Percentiles rank a stretch among this genome's conserved stretches.
Evolutionary conservation across 352 stramenopile species (phyloP).

Genomic region (Phytophthora capsici): DNA sequence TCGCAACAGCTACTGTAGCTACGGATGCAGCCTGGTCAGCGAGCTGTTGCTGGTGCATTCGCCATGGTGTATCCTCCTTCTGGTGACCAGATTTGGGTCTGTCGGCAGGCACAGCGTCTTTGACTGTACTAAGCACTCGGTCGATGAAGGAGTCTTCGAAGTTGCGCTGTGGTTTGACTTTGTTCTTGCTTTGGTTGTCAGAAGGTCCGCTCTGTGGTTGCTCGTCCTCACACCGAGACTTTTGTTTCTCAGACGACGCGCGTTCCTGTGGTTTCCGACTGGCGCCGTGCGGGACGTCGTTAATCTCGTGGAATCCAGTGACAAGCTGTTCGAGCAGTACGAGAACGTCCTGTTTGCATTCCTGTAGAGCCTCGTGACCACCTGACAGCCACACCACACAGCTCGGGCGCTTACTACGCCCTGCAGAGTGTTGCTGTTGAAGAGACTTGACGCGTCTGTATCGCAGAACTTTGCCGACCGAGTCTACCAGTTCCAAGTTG

Average conservation of each 20-base stretch:
- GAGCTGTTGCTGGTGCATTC: slow-evolving; percentile 46
- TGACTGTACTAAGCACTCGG: slow-evolving; percentile 76
- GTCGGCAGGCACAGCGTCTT: slow-evolving; percentile 35
- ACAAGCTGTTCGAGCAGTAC: slow-evolving; percentile 93
- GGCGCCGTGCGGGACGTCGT: slow-evolving; percentile 65
- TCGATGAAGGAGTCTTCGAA: slow-evolving; percentile 93
- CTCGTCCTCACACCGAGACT: slow-evolving; percentile 31
- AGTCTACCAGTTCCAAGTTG: slow-evolving; percentile 73
- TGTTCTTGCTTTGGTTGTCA: slow-evolving; percentile 27
- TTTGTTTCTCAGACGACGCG: slow-evolving; percentile 4
- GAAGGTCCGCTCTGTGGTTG: slow-evolving; percentile 14
- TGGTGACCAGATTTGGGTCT: slow-evolving; percentile 1
- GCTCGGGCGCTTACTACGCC: slow-evolving; percentile 30
- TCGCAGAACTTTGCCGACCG: slow-evolving; percentile 78
- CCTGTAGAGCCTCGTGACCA: slow-evolving; percentile 95
- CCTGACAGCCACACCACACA: slow-evolving; percentile 88
- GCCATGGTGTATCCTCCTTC: slow-evolving; percentile 47
- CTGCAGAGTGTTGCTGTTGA: slow-evolving; percentile 19
- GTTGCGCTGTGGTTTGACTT: slow-evolving; percentile 28
- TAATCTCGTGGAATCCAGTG: slow-evolving; percentile 93
- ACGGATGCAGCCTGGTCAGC: slow-evolving; percentile 18
- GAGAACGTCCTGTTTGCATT: slow-evolving; percentile 88
- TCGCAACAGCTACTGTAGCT: not conserved
- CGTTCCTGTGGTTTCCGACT: slow-evolving; percentile 26
- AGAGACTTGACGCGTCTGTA: slow-evolving; percentile 29